A percentile compares a stretch with the other conserved stretches of the same genome.
These are phyloP conservation scores for Styphnolobium japonicum DNA, from an alignment of 306 rosid species.

Conservation along the genomic window DNA sequence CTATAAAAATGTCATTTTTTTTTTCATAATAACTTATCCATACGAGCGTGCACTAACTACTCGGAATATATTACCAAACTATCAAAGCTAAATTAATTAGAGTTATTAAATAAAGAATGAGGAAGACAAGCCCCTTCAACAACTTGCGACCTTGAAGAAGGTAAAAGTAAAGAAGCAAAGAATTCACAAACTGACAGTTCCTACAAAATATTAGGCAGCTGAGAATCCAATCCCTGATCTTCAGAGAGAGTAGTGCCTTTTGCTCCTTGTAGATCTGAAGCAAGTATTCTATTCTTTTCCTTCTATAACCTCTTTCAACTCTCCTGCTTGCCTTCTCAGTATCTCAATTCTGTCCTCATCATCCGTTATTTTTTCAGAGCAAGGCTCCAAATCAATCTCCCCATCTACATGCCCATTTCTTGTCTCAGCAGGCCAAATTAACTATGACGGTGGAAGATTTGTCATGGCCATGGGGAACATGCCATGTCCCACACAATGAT, in stretches of 20 bases:
- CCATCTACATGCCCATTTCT: conserved; percentile 57
- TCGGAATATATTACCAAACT: conserved; percentile 26
- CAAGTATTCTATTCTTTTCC: conserved; percentile 90
- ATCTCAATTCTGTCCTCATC: conserved; percentile 70
- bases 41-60: no score
- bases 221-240: conserved; percentile 82
- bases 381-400: conserved; percentile 54
- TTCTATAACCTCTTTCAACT: conserved; percentile 83
- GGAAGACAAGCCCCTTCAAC: no score
- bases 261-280: conserved; percentile 91
- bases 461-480: conserved; percentile 42
- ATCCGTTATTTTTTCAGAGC: conserved; percentile 51
- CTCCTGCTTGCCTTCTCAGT: conserved; percentile 83
- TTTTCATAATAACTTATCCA: no score
- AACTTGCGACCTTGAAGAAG: no score
- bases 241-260: conserved; percentile 68
- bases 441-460: conserved; percentile 41
- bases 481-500: conserved; percentile 79
- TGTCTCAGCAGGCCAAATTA: conserved; percentile 50
- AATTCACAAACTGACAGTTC: conserved; percentile 57
- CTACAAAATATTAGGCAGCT: conserved; percentile 93
- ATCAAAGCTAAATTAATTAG: conserved; percentile 42
- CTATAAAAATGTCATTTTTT: no score
- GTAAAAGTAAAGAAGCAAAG: conserved; percentile 34
- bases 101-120: conserved; percentile 39